A percentile compares a stretch with the other conserved stretches of the same genome.
These are phyloP conservation scores for Oryza rufipogon DNA, from an alignment of 176 grass and related monocot species.

Conservation along the genomic window DNA sequence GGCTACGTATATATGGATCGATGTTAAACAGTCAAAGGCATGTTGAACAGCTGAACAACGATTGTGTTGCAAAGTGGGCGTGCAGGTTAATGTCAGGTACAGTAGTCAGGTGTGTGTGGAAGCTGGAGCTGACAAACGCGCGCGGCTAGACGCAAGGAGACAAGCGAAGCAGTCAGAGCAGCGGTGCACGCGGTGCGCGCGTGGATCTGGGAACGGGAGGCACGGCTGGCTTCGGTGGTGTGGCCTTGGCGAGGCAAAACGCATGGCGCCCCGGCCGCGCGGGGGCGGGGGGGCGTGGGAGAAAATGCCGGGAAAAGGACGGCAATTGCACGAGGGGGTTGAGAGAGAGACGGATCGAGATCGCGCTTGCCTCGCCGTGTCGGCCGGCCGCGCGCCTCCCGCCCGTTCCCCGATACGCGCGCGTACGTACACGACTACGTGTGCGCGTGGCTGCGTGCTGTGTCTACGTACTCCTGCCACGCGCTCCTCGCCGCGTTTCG, in stretches of 20 bases:
- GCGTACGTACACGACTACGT: no score
- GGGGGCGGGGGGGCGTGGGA: conserved; percentile 1
- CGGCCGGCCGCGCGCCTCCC: conserved; percentile 6
- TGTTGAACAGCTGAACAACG: neutral
- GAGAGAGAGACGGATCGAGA: conserved; percentile 9
- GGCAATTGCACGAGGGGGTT: neutral
- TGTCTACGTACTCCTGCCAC: no score
- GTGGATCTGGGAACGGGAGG: neutral
- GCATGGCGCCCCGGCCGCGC: neutral
- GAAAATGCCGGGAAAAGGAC: conserved; percentile 7
- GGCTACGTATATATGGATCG: neutral
- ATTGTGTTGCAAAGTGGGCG: conserved; percentile 5
- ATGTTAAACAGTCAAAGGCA: neutral
- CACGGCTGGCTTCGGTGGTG: neutral
- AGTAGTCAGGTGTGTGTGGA: neutral
- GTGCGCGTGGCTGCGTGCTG: no score
- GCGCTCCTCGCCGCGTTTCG: no score
- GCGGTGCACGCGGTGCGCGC: neutral
- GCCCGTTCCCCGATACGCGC: neutral
- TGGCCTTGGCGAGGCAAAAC: conserved; percentile 27
- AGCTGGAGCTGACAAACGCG: conserved; percentile 19
- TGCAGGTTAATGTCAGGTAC: neutral
- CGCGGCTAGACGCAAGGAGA: conserved; percentile 17
- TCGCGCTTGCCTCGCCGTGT: conserved; percentile 47
- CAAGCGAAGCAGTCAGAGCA: neutral